Evolutionary conservation across 306 rosid species (phyloP), one percentile per base, ranked within the genome.

Genomic region (Casuarina equisetifolia): DNA sequence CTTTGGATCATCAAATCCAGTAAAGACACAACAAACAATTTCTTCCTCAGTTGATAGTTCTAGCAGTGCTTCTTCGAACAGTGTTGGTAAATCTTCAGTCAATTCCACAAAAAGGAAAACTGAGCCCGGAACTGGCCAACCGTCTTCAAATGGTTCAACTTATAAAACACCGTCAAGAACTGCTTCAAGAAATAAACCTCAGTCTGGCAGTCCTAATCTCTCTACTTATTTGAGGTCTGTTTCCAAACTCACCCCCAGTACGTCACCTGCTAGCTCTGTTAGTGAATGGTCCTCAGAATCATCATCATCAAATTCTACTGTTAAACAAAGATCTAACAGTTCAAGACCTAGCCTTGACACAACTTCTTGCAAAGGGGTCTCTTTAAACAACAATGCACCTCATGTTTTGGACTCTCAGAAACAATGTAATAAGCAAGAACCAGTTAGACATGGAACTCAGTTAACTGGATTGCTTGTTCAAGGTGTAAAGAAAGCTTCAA

Each of bases 271-370:
- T 48, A 85, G 91, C 89, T 92, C 99, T 78, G 77, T 90, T 74
- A 90, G 97, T 82, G 98, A 94, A 58, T 87, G 94, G 97, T 96
- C 98, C 71, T 88, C 90, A 19, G 99, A 88, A 84, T 90, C 93
- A 16, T 85, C 86, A 1, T 79, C 95, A 11, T 85, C 98, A 85
- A 73, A 78, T 84, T 89, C 84, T 63, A 62, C 84, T 58, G 62
- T 84, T 63, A 90, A 86, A 78, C 82, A 70, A 43, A 61, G 15
- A 51, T 85, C 90, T 58, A 76, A 62, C 73, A 83, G 89, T 76
- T 88, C 97, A 82, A 90, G 92, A 84, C 85, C 85, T 77, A 87
- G 93, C 88, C 32, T 88, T 73, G 93, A 84, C 77, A 85, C 83
- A 61, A 58, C 61, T 76, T 86, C 91, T 52, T 79, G 86, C 81